Percentiles rank a stretch among this genome's conserved stretches.
Evolutionary conservation across 192 early-diverging fungal species (phyloP).

Genomic region (Backusella luteola): DNA sequence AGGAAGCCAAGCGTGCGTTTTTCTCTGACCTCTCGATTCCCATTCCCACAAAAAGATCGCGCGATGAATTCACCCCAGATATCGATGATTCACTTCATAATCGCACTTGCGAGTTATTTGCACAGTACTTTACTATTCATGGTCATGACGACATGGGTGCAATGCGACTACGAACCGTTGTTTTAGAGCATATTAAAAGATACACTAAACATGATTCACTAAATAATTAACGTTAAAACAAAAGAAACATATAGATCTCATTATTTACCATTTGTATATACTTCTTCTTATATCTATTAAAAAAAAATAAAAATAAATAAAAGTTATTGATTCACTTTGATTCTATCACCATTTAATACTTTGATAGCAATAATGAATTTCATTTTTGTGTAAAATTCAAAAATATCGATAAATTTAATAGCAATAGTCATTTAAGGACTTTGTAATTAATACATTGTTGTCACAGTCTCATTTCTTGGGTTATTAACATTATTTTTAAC

Average conservation of each 20-base stretch:
- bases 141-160: conserved; percentile 2
- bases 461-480: neutral
- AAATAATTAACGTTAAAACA: conserved; percentile 1
- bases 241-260: neutral
- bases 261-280: neutral
- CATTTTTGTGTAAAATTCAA: neutral
- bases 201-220: neutral
- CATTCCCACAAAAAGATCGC: neutral
- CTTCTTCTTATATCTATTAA: neutral
- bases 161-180: neutral
- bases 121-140: neutral
- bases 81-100: neutral
- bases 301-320: neutral
- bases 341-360: neutral
- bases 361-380: neutral
- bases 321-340: neutral
- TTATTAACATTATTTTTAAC: neutral
- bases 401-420: neutral
- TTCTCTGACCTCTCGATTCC: neutral
- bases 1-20: conserved; percentile 6
- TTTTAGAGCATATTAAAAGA: neutral
- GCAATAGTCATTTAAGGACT: neutral
- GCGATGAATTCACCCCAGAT: neutral
- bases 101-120: neutral
- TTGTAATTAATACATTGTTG: neutral